Evolutionary conservation across 2,329 filamentous ascomycete genomes (phyloP).

Genomic region (Hymenoscyphus scutula): DNA sequence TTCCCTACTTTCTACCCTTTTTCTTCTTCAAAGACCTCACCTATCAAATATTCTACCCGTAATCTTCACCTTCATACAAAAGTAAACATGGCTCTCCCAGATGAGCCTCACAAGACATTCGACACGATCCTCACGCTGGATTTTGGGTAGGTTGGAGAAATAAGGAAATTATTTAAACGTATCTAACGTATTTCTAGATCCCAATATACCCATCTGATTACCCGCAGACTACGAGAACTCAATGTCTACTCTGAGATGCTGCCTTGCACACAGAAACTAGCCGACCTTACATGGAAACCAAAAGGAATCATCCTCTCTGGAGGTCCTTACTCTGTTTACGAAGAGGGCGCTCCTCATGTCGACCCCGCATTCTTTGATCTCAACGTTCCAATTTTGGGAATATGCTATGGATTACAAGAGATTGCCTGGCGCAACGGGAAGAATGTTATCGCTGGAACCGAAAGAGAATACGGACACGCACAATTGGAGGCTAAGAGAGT

Average conservation of each 20-base stretch:
- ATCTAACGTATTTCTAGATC: slow-evolving; percentile 40
- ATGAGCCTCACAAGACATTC: slow-evolving; percentile 33
- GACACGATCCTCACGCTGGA: slow-evolving; percentile 68
- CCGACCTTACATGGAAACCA: slow-evolving; percentile 74
- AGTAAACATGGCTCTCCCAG: slow-evolving; percentile 23
- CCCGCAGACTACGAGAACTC: slow-evolving; percentile 68
- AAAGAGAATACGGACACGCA: slow-evolving; percentile 44
- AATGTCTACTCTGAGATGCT: slow-evolving; percentile 87
- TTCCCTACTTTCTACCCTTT: background rate
- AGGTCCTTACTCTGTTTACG: slow-evolving; percentile 76
- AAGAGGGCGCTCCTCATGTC: slow-evolving; percentile 71
- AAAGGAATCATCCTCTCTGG: slow-evolving; percentile 80
- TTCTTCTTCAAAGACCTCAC: too few species aligned
- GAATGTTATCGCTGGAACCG: slow-evolving; percentile 65
- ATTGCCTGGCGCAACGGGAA: slow-evolving; percentile 67
- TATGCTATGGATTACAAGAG: slow-evolving; percentile 58
- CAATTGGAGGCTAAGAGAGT: slow-evolving; percentile 56
- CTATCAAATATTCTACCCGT: background rate
- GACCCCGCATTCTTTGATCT: slow-evolving; percentile 81
- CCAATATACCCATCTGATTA: slow-evolving; percentile 67
- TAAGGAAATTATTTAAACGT: background rate
- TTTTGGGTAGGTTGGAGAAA: slow-evolving; percentile 49
- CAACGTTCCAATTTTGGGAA: slow-evolving; percentile 55
- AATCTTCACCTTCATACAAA: background rate
- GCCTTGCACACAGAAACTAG: slow-evolving; percentile 78